Base-by-base conservation (phyloP, 306 rosid genomes). In the Cotoneaster glaucophyllus region DNA sequence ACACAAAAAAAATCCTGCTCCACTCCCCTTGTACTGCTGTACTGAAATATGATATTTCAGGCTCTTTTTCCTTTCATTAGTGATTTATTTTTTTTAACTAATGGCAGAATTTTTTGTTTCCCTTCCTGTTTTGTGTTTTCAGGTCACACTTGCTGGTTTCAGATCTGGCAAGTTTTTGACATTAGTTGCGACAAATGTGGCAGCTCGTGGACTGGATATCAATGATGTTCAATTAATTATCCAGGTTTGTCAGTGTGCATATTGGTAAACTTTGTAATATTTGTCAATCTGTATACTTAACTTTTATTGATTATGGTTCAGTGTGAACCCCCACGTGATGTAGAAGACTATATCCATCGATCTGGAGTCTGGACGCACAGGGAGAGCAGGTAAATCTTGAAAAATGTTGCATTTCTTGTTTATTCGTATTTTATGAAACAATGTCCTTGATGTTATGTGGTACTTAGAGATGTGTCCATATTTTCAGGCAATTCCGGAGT, bases 331-430 rank as follows among this genome's bases (percentile, higher is more conserved):
- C 97, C 96, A 18, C 91, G 94, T 48, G 97, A 92, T 71, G 93
- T 88, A n/a, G 98, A 90, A 78, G 98, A 83, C 56, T 94, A 91
- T 73, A 94, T 94, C 19, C 98, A 94, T 88, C 95, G 98, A 22
- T n/a, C n/a, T n/a, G n/a, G n/a, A n/a, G n/a, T 94, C 98, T 78
- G 97, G 98, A 64, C 90, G 95, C 69, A 90, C 98, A 22, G 98
- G 98, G 85, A 87, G 98, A 80, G 98, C 96, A 43, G 96, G 98
- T 92, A 80, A 43, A 8, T 81, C 44, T 57, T 25, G 52, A 61
- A 75, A 45, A 75, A 18, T 24, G 39, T 66, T 18, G 24, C 17
- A 31, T 15, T 18, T 64, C 44, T 58, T 29, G 12, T 74, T 25
- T 29, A 41, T 56, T 50, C 50, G 11, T 54, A 11, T 9, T 25